Evolutionary conservation across 495 filamentous ascomycete species (phyloP).

Genomic region (Pyrenopolyporus hunteri): DNA sequence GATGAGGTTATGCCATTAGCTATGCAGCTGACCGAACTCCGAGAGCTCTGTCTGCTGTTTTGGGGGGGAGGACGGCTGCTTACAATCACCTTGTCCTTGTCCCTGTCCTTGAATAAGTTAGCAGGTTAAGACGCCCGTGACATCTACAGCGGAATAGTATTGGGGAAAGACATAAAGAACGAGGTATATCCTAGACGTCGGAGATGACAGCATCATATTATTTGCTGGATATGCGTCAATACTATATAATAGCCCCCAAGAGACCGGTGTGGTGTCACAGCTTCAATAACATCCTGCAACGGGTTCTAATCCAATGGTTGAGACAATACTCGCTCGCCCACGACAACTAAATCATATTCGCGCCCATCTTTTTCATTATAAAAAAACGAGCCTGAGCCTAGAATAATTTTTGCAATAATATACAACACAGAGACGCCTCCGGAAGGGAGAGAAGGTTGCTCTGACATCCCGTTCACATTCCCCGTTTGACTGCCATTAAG

Average conservation of each 20-base stretch:
- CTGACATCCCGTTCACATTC: constrained; percentile 27
- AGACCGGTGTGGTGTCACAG: constrained; percentile 29
- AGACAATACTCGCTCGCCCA: not conserved
- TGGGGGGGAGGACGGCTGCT: constrained; percentile 4
- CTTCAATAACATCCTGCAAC: constrained; percentile 20
- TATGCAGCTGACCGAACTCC: constrained; percentile 35
- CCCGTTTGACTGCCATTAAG: constrained; percentile 15
- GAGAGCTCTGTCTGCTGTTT: constrained; percentile 16
- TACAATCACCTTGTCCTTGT: constrained; percentile 2
- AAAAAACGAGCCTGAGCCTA: constrained; percentile 18
- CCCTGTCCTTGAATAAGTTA: not conserved
- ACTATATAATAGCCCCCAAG: not conserved
- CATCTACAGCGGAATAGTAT: not conserved
- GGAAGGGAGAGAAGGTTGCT: constrained; percentile 16
- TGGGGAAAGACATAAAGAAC: too few relatives aligned
- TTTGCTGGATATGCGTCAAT: not conserved
- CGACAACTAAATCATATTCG: constrained; percentile 38
- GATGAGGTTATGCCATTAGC: not conserved
- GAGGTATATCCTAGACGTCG: constrained; percentile 5
- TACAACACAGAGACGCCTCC: constrained; percentile 39
- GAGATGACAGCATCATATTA: constrained; percentile 7
- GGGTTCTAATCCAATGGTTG: not conserved
- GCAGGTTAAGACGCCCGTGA: not conserved
- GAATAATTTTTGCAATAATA: constrained; percentile 40
- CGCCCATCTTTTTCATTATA: constrained; percentile 32